Conservation (phyloP, 2,329 filamentous ascomycete genomes). For the Aaosphaeria arxii region DNA sequence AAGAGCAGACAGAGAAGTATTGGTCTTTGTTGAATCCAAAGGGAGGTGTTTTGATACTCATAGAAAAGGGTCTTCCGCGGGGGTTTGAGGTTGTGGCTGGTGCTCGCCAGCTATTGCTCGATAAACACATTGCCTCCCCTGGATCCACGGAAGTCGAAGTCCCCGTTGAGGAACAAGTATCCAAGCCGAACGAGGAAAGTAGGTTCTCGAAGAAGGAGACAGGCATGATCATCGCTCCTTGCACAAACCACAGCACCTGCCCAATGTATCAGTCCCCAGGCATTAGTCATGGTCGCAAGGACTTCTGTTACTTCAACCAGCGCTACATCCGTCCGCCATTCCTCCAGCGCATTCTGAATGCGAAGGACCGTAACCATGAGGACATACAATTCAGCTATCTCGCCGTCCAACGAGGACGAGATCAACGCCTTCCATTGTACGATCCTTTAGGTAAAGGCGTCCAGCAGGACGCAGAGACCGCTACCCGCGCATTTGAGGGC, state of each 20-base stretch:
- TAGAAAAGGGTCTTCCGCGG: conserved; percentile 87
- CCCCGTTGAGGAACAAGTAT: conserved; percentile 37
- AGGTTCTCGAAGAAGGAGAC: conserved; percentile 48
- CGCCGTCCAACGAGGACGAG: conserved; percentile 74
- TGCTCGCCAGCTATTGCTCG: conserved; percentile 74
- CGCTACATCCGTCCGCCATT: conserved; percentile 82
- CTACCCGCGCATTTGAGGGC: conserved; percentile 68
- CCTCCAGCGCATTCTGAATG: conserved; percentile 71
- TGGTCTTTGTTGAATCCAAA: conserved; percentile 83
- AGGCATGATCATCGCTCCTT: conserved; percentile 64
- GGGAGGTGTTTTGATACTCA: conserved; percentile 79
- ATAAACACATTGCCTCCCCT: conserved; percentile 69
- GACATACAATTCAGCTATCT: conserved; percentile 90
- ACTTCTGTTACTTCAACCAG: conserved; percentile 89
- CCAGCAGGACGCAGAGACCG: conserved; percentile 55
- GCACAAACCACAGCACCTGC: conserved; percentile 84
- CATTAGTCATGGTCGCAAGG: conserved; percentile 70
- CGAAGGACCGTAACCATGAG: conserved; percentile 74
- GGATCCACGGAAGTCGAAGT: conserved; percentile 44
- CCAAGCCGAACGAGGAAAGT: conserved; percentile 35
- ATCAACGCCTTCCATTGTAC: conserved; percentile 45
- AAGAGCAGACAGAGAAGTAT: conserved; percentile 77
- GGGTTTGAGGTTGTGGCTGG: conserved; percentile 91
- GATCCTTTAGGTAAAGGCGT: conserved; percentile 30
- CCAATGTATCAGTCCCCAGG: conserved; percentile 82